Evolutionary conservation across 805 yeast genomes (phyloP), one percentile per base, ranked within the genome.

Genomic region (Candida broadrunensis): DNA sequence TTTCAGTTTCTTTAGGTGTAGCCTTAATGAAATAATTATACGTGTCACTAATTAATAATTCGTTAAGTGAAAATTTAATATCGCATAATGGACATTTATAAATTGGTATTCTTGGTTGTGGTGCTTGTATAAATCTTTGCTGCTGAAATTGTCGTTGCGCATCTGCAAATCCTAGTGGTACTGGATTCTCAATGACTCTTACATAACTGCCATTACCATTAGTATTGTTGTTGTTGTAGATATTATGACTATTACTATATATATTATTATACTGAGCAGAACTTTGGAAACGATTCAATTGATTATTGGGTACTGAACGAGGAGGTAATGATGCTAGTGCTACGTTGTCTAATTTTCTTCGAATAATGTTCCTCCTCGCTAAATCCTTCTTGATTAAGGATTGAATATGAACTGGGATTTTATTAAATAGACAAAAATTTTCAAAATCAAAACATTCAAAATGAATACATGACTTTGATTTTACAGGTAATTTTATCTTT

Each of bases 401-500:
- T 33, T 49, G 46, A 7, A 59, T 51, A 1, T 66, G 66, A 3
- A 45, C 47, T 12, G 67, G 60, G 4, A 70, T 56, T 21, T 55
- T 62, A 45, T 68, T 63, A 45, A 67, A 67, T 14, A 57, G 39
- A 47, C 75, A 70, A 39, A 70, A 70, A 30, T 52, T 66, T 11
- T 67, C 67, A 38, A 60, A 66, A 42, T 70, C 75, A 50, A 70
- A 70, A 49, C 75, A 70, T 52, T 67, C 74, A 45, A 70, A 68
- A 45, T 70, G 75, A 23, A 48, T 47, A 46, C 75, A 70, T 1
- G 44, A 41, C 7, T 49, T 44, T 5, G 73, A 60, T 49, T 68
- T 70, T 8, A 70, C 65, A 2, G 75, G 75, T 7, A 70, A 51
- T 31, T 50, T 45, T 29, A 70, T 70, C 40, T 58, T 66, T 26